These are phyloP conservation scores for Coriolopsis trogii DNA, from an alignment of 1,284 basidiomycete genomes.

Conservation along the genomic window DNA sequence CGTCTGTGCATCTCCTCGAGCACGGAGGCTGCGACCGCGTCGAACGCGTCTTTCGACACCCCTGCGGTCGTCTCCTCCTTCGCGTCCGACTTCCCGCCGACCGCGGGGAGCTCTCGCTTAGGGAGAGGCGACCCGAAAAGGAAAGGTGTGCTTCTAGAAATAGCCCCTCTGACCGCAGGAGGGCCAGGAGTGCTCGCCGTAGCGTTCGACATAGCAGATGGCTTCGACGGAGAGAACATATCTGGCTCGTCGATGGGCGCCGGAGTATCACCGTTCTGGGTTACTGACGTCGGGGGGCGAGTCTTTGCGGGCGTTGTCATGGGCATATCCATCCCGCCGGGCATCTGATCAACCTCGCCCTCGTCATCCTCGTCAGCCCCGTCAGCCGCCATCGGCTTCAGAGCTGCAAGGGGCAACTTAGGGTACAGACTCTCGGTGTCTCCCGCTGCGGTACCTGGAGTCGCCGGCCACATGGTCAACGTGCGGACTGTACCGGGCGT, in stretches of 20 bases:
- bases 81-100: background rate
- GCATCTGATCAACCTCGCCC: too few species aligned
- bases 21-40: constrained; percentile 60
- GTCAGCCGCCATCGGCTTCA: constrained; percentile 14
- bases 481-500: constrained; percentile 46
- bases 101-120: constrained; percentile 40
- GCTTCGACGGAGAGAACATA: constrained; percentile 41
- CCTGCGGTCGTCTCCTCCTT: constrained; percentile 1
- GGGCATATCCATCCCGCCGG: constrained; percentile 35
- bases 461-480: constrained; percentile 48
- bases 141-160: constrained; percentile 51
- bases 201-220: background rate
- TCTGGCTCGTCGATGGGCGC: constrained; percentile 37
- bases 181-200: background rate
- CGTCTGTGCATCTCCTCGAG: constrained; percentile 80
- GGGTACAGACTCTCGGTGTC: constrained; percentile 37
- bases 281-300: constrained; percentile 2
- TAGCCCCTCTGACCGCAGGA: constrained; percentile 1
- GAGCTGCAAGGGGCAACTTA: constrained; percentile 48
- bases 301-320: constrained; percentile 18
- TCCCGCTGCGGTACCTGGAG: constrained; percentile 32
- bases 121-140: constrained; percentile 74
- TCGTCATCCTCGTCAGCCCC: constrained; percentile 22
- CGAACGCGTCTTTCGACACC: constrained; percentile 64
- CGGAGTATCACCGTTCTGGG: constrained; percentile 25